These are phyloP conservation scores for Zangia roseola DNA, from an alignment of 768 basidiomycete genomes.

Conservation along the genomic window DNA sequence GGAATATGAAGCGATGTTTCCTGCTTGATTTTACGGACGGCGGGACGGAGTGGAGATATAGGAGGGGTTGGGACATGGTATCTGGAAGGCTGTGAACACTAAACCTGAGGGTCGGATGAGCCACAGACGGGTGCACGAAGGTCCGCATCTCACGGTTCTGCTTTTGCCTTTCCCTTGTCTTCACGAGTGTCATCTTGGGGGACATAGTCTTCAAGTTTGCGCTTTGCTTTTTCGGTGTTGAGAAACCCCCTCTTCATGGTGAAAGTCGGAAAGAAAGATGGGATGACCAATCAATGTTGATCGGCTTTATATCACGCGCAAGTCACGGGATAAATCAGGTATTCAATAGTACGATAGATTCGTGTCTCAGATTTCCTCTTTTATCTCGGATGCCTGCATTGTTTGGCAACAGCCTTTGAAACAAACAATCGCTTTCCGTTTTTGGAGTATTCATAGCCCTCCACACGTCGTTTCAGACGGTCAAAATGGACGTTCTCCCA, in stretches of 20 bases:
- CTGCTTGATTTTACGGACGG: background rate
- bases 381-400: background rate
- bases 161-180: conserved; percentile 1
- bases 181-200: background rate
- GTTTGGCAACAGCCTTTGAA: conserved; percentile 11
- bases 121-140: background rate
- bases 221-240: conserved; percentile 20
- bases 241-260: conserved; percentile 28
- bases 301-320: no score
- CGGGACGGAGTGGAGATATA: conserved; percentile 10
- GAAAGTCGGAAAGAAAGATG: background rate
- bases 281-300: no score
- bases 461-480: background rate
- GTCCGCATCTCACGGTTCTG: conserved; percentile 2
- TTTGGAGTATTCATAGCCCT: background rate
- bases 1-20: conserved; percentile 19
- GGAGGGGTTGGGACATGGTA: background rate
- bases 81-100: background rate
- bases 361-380: no score
- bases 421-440: conserved; percentile 19
- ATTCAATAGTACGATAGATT: no score
- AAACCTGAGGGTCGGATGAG: no score
- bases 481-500: conserved; percentile 17
- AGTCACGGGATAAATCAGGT: no score
- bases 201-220: conserved; percentile 24